Base-by-base conservation (phyloP, 2,329 filamentous ascomycete genomes). In the Pseudocercospora cruenta region DNA sequence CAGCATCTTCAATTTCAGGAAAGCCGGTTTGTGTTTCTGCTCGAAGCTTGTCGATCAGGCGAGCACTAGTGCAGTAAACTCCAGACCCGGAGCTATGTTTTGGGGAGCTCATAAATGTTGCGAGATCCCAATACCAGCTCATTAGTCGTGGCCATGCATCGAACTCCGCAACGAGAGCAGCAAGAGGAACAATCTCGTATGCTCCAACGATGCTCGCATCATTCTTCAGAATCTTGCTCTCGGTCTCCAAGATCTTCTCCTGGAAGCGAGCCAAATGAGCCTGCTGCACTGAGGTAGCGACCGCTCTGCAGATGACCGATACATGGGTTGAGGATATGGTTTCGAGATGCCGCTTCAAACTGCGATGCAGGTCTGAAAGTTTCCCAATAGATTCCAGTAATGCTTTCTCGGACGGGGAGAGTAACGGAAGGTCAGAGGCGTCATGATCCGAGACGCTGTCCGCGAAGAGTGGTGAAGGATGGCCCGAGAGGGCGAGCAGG, bases 401-500 rank as follows among this genome's bases (percentile, higher is more conserved):
- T 71, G 92, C 91, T 75, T 89, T 88, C 80, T 97, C 94, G 60
- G 93, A 89, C 45, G 92, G 90, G 54, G 93, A 92, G 33, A 89
- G 81, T 60, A 87, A 78, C 28, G 82, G 78, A 66, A 83, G 80
- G 67, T 82, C 78, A 69, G 80, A 72, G 67, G 62, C 45, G 68
- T 64, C 62, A 63, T 54, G 53, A 3, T 59, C 31, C 45, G 55
- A 36, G 39, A 58, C 33, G 16, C 31, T 53, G 10, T 79, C 73
- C 80, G 87, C 86, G 82, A 97, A 91, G 77, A 98, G 87, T 72
- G 93, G 91, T 70, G 94, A 97, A 70, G 92, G 91, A 81, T 98
- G 92, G 72, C 95, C 94, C 75, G 94, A 96, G 80, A 98, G 89
- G 79, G 94, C 94, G 80, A 99, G 90, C 80, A 98, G 89, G 82